Evolutionary conservation across 805 yeast species (phyloP), one percentile per base, ranked within the genome.

Genomic region (Myxozyma neglecta): DNA sequence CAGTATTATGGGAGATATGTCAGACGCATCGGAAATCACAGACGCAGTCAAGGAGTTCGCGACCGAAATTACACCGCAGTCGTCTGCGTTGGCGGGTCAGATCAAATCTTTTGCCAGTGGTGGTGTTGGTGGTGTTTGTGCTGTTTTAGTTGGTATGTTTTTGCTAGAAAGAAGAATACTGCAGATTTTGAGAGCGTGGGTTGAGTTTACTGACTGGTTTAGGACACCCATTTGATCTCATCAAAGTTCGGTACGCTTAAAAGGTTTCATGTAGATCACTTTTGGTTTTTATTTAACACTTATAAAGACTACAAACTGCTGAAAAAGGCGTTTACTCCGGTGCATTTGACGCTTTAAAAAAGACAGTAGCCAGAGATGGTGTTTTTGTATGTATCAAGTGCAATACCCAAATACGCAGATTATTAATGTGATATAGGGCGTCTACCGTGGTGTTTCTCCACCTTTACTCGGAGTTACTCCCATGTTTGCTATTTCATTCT

Each of bases 381-480:
- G 83, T 85, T 3, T 67, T 79, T 3, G 64, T 60, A 44, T 9
- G 64, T 40, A 13, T 40, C 20, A 24, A 7, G 16, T 14, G 32
- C 7, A 2, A 46, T 20, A 32, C 8, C 24, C 16, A 14, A 13
- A 42, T 16, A 50, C 16, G 53, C 43, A 18, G 53, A 45, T 16
- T 24, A 53, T 34, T 11, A 29, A 16, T 14, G 29, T 11, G 9
- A 13, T 37, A 4, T 34, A 53, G 32, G 97, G 98, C 1, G 84
- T 93, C 67, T 93, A 93, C 76, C 80, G 96, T 71, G 99, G 99
- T 61, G 97, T 94, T 37, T 80, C 89, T 11, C 97, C 98, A 13
- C 99, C 99, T 2, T 77, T 93, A 56, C 73, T 89, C n/a, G 99
- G 99, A 29, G 97, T 93, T 24, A 94, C 98, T 0, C 99, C 99